Percentiles rank a stretch among this genome's conserved stretches.
These are phyloP conservation scores for Hymenoscyphus salicellus DNA, from an alignment of 2,329 filamentous ascomycete genomes.

Conservation along the genomic window DNA sequence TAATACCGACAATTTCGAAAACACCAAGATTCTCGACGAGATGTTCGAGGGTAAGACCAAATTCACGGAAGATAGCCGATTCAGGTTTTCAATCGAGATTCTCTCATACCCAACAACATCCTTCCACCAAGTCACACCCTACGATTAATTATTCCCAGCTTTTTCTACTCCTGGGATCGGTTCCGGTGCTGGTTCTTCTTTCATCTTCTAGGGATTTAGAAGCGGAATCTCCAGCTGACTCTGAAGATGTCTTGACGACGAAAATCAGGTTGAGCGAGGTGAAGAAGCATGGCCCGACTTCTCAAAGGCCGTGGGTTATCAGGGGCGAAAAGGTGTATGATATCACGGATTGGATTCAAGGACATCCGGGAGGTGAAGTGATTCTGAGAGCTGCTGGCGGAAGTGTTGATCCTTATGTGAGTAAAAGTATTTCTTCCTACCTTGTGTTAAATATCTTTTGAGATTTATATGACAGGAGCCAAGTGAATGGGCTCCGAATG, in stretches of 20 bases:
- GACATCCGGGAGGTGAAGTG: slow-evolving; percentile 65
- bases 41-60: not conserved
- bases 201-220: not conserved
- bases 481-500: too few relatives aligned
- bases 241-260: not conserved
- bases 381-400: slow-evolving; percentile 64
- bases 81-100: not conserved
- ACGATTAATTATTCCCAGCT: not conserved
- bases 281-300: slow-evolving; percentile 51
- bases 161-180: not conserved
- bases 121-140: not conserved
- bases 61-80: not conserved
- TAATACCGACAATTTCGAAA: not conserved
- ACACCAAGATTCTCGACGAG: not conserved
- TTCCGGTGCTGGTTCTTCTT: not conserved
- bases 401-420: slow-evolving; percentile 51
- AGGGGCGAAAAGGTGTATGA: slow-evolving; percentile 64
- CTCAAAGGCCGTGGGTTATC: slow-evolving; percentile 61
- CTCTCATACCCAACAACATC: not conserved
- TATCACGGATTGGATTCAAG: slow-evolving; percentile 65
- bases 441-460: not conserved
- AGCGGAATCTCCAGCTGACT: slow-evolving; percentile 6
- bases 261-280: slow-evolving; percentile 45
- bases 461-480: not conserved
- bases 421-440: not conserved